Percentiles rank a stretch among this genome's conserved stretches.
Evolutionary conservation across 75 land plant genomes (phyloP).

Genomic region (Ceratopteris richardii): DNA sequence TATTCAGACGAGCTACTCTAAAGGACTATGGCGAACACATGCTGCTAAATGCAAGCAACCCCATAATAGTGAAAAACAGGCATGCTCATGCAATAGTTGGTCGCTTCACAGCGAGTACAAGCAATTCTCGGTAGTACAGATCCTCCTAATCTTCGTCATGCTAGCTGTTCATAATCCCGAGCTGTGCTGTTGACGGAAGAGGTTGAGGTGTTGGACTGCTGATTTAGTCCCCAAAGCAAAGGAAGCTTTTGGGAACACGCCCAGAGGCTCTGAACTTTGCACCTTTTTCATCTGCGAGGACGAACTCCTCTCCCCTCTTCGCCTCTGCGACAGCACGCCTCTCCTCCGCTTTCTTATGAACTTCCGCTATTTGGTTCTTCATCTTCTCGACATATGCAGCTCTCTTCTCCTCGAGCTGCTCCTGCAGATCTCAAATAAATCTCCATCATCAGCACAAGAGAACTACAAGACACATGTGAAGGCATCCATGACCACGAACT

Average conservation of each 20-base stretch:
- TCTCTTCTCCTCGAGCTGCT: conserved; percentile 63
- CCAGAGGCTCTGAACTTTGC: conserved; percentile 60
- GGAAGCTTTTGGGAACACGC: conserved; percentile 39
- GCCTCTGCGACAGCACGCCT: conserved; percentile 58
- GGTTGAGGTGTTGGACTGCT: too few relatives aligned
- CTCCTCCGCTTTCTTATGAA: conserved; percentile 74
- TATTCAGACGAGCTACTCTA: too few relatives aligned
- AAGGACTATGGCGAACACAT: too few relatives aligned
- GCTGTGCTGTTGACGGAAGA: too few relatives aligned
- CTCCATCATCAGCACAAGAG: neutral
- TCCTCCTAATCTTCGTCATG: too few relatives aligned
- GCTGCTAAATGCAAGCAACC: too few relatives aligned
- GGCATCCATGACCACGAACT: neutral
- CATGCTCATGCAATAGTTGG: too few relatives aligned
- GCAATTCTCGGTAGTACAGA: too few relatives aligned
- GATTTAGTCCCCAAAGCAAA: conserved; percentile 29
- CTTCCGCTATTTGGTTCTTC: conserved; percentile 60
- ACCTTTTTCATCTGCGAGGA: conserved; percentile 50
- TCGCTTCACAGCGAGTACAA: too few relatives aligned
- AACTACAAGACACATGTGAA: neutral
- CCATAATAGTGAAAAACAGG: too few relatives aligned
- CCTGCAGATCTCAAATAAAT: conserved; percentile 25
- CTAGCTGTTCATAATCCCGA: too few relatives aligned
- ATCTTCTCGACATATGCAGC: conserved; percentile 70
- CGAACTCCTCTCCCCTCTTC: conserved; percentile 40